Base-by-base conservation (phyloP, 306 rosid genomes). In the Inga laurina region DNA sequence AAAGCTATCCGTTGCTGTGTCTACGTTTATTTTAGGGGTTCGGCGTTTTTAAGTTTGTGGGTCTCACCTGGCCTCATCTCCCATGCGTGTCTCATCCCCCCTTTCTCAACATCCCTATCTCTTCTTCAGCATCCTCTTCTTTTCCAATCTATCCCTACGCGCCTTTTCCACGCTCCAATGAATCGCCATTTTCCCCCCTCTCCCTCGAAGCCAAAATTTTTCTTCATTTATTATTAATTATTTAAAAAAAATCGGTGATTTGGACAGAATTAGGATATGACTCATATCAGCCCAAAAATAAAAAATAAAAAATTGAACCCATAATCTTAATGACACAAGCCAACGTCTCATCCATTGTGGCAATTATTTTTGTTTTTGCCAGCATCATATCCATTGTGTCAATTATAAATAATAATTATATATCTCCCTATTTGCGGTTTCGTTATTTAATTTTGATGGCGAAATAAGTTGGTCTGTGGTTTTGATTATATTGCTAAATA, bases 21-120 rank as follows among this genome's bases (percentile, higher is more conserved):
- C 64, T 68, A n/a, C 1, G 22, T 21, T 56, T 13, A 2, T 14
- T 48, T 9, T 48, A 12, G 4, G 64, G 64, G 3, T 32, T 68
- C 81, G n/a, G 67, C 75, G 74, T 85, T 77, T 78, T 74, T 57
- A 69, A 66, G 68, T 35, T 74, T 75, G 82, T 84, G 82, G 89
- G 89, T 70, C 46, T 88, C 83, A 69, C 65, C 4, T 41, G 4
- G 43, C 10, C 62, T 54, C 61, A 69, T 41, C 34, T 34, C 45
- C 8, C 54, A 56, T 85, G 85, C 86, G 88, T 91, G 90, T 85
- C 89, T 13, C 67, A 64, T 70, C 87, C 91, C 90, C 61, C 32
- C 82, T 51, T 11, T 11, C 79, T 13, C 16, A 1, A 2, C 68
- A 10, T n/a, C 14, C 1, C 68, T 1, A 11, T 62, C 68, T 62